Base-by-base conservation (phyloP, 2,329 filamentous ascomycete genomes). In the Didymella segeticola region DNA sequence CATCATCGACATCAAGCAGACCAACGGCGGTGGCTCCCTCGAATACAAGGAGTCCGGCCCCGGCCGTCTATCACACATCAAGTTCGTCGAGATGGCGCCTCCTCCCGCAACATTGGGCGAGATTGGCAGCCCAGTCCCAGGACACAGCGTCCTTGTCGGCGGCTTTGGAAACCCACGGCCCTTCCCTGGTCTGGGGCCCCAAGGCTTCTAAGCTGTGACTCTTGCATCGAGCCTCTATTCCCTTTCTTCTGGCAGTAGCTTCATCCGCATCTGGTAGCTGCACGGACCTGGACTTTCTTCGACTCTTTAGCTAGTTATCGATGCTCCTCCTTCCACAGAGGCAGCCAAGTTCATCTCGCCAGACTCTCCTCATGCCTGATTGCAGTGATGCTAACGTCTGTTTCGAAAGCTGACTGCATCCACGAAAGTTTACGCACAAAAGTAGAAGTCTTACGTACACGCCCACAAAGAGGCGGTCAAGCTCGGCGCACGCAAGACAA, bases 11-110 rank as follows among this genome's bases (percentile, higher is more conserved):
- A 96, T 89, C 66, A 72, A 79, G 2, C 86, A 88, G 54, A 98
- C 56, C 22, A 71, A 98, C 66, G 95, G 95, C 38, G 93, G 93
- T 37, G 95, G 95, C n/a, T 88, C 84, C 22, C 96, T 99, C 68
- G 86, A 89, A 27, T 82, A 89, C 58, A 83, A 82, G 56, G 80
- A 82, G 31, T 83, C 85, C 42, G 78, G 75, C 4, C 60, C 55
- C n/a, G 68, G 69, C 7, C 64, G 63, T 14, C 68, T 77, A 31
- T 70, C 74, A 4, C 62, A 68, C 39, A 77, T 81, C 61, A 79
- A 76, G 58, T 80, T 77, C 61, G 75, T 77, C 43, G 72, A 75
- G 23, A 52, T 57, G 30, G 60, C 56, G n/a, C 62, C 63, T 25
- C 67, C 66, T 2, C 56, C 67, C 9, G 57, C 64, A 5, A 67